phyloP scores from a whole-genome alignment of 139 green algal genomes.

The Closterium sp. region DNA sequence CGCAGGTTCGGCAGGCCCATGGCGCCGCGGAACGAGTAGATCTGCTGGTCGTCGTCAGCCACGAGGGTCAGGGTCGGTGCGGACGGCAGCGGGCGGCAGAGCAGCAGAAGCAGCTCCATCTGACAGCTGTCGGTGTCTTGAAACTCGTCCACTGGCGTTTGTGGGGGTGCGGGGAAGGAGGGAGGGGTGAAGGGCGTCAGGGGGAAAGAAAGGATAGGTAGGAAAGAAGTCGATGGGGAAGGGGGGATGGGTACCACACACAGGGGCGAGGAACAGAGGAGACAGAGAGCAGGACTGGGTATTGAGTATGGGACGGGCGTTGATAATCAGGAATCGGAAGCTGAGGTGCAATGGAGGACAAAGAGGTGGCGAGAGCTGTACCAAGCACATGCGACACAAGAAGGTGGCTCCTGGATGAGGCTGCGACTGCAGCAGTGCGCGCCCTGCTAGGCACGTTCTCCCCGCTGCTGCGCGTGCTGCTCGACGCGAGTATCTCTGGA shows the following conservation, averaged over 20 bases:
- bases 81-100: constrained; percentile 1
- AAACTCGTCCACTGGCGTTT: constrained; percentile 52
- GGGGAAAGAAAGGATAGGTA: too few relatives aligned
- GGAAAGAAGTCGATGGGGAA: too few relatives aligned
- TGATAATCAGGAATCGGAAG: too few relatives aligned
- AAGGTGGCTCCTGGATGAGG: background rate
- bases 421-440: too few relatives aligned
- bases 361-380: background rate
- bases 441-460: background rate
- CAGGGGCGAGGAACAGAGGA: too few relatives aligned
- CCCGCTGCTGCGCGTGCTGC: too few relatives aligned
- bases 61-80: constrained; percentile 67
- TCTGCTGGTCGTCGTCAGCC: constrained; percentile 77
- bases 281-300: too few relatives aligned
- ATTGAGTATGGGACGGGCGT: too few relatives aligned
- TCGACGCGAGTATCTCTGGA: background rate
- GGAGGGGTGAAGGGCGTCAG: background rate
- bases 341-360: too few relatives aligned
- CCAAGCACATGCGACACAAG: background rate
- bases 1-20: constrained; percentile 10
- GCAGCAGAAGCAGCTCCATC: constrained; percentile 25
- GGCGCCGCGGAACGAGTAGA: constrained; percentile 72
- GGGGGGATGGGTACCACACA: too few relatives aligned
- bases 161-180: background rate
- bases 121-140: constrained; percentile 40